phyloP scores from a whole-genome alignment of 2,329 filamentous ascomycete species.

The Apiospora phragmitis region DNA sequence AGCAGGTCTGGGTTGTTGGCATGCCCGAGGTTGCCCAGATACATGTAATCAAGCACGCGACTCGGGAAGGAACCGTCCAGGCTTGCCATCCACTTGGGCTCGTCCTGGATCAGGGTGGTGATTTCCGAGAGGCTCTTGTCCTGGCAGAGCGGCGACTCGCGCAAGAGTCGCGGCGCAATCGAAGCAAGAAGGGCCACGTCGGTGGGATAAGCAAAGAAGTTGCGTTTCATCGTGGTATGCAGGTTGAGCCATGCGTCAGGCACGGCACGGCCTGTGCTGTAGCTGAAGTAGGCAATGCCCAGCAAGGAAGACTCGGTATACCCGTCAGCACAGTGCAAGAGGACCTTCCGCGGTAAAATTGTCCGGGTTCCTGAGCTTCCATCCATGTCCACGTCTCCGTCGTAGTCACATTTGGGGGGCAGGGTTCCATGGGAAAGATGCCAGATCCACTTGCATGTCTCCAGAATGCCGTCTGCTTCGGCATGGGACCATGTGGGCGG shows the following conservation, averaged over 20 bases:
- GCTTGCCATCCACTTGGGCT: conserved; percentile 78
- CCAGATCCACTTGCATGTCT: conserved; percentile 89
- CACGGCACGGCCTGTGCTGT: conserved; percentile 76
- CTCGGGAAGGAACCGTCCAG: conserved; percentile 92
- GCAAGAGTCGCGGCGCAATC: conserved; percentile 74
- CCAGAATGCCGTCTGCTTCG: conserved; percentile 81
- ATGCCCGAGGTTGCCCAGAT: conserved; percentile 88
- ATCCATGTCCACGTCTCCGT: conserved; percentile 31
- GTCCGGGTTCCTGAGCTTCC: conserved; percentile 48
- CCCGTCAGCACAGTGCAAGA: conserved; percentile 92
- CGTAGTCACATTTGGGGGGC: conserved; percentile 32
- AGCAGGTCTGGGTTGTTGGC: conserved; percentile 91
- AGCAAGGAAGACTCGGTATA: conserved; percentile 94
- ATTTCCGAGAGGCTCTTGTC: conserved; percentile 54
- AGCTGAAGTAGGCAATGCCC: conserved; percentile 90
- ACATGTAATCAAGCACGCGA: conserved; percentile 89
- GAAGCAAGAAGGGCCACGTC: conserved; percentile 81
- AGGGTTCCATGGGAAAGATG: conserved; percentile 70
- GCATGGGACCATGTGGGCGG: conserved; percentile 80
- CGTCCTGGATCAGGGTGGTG: conserved; percentile 51
- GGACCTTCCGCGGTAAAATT: conserved; percentile 62
- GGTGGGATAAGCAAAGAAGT: conserved; percentile 94
- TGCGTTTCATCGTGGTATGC: conserved; percentile 77
- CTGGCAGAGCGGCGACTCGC: conserved; percentile 61
- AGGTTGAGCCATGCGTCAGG: conserved; percentile 86